Evolutionary conservation across 2,329 filamentous ascomycete species (phyloP), one percentile per base, ranked within the genome.

Genomic region (Gaeumannomyces sp.): DNA sequence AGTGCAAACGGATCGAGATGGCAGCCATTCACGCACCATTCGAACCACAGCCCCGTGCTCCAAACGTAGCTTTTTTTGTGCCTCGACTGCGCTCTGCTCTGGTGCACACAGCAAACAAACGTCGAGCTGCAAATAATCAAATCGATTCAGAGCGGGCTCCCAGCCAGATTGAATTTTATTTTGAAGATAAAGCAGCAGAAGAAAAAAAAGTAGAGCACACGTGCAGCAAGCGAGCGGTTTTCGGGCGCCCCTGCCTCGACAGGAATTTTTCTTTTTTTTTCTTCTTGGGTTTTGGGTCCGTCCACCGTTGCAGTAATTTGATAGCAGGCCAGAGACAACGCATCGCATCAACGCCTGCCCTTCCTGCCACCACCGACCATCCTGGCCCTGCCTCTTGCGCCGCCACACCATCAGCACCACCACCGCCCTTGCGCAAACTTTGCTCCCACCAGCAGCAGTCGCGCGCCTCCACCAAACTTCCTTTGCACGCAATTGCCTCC

Each of bases 311-410:
- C 45, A 53, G 45, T 22, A 45, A 45, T 45, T 45, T 45, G 38
- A 22, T 35, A 45, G 14, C 38, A 16, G 19, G 31, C 60, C 53
- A 50, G 38, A 16, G 38, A 45, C 38, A 45, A 45, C 38, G 38
- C 38, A 53, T 53, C 45, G 45, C 45, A 53, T 53, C 45, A 53
- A 53, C 45, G 45, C 25, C 45, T 64, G 61, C 63, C 59, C 66
- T 62, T 64, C 56, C 38, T 61, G 57, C 60, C 27, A 28, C 45
- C 45, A 14, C n/a, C n/a, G n/a, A 53, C 45, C 45, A 53, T n/a
- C 45, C 45, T 53, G 45, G 45, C 45, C 45, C 45, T 53, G 19
- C 25, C 29, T 60, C 38, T 50, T 28, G 16, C 45, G 57, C 31
- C 45, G 35, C 35, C 38, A 22, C 38, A 22, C 45, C 45, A 10